These are phyloP conservation scores for Amanita molliuscula DNA, from an alignment of 768 basidiomycete species.

Conservation along the genomic window DNA sequence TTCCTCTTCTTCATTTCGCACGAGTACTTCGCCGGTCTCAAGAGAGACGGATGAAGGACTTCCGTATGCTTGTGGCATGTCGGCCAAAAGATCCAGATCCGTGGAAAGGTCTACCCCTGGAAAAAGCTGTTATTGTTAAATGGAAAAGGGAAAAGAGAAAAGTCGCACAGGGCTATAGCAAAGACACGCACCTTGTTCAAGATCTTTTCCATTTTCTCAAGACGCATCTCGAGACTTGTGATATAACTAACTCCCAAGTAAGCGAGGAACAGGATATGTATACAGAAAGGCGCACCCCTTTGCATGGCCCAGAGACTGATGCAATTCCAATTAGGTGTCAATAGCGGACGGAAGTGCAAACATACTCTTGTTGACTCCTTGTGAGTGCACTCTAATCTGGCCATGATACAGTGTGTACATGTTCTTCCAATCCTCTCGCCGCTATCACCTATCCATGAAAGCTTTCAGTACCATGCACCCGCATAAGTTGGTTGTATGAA, in stretches of 20 bases:
- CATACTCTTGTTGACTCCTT: conserved; percentile 60
- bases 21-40: conserved; percentile 19
- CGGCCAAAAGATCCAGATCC: conserved; percentile 28
- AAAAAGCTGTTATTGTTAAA: conserved; percentile 20
- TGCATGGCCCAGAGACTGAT: conserved; percentile 47
- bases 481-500: background rate
- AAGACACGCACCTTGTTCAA: conserved; percentile 33
- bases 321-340: background rate
- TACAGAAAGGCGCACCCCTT: conserved; percentile 32
- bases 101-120: conserved; percentile 56
- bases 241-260: conserved; percentile 35
- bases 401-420: conserved; percentile 58
- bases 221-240: conserved; percentile 50
- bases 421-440: conserved; percentile 51
- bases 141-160: too few species aligned
- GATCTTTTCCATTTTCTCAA: conserved; percentile 57
- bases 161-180: background rate
- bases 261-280: conserved; percentile 21
- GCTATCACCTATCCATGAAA: conserved; percentile 47
- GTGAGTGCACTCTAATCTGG: conserved; percentile 54
- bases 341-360: conserved; percentile 3
- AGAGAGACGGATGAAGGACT: conserved; percentile 15
- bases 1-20: conserved; percentile 20
- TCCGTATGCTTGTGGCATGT: conserved; percentile 20
- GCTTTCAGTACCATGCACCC: background rate